A percentile compares a stretch with the other conserved stretches of the same genome.
Evolutionary conservation across 23 red algal genomes (phyloP).

Genomic region (Gracilariopsis chorda): DNA sequence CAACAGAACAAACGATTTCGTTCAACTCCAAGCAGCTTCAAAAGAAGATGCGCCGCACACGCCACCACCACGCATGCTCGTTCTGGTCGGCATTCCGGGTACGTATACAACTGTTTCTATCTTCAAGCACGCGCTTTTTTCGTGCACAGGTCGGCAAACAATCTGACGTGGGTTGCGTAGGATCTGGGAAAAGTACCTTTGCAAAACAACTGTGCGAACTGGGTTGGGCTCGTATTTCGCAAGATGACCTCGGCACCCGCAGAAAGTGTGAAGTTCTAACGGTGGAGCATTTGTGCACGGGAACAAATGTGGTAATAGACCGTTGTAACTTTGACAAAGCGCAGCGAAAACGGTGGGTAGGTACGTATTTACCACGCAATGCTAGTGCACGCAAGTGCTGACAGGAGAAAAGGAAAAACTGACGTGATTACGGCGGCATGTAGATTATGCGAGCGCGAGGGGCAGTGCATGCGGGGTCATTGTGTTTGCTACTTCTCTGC

Average conservation of each 20-base stretch:
- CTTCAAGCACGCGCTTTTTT: not conserved
- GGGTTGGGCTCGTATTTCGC: not conserved
- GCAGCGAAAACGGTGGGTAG: slow-evolving; percentile 51
- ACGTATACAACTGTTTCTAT: not conserved
- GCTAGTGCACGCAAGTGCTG: not conserved
- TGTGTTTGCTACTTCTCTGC: slow-evolving; percentile 23
- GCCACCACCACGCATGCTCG: slow-evolving; percentile 14
- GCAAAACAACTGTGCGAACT: not conserved
- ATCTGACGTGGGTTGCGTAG: not conserved
- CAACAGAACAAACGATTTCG: not conserved
- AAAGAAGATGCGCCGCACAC: not conserved
- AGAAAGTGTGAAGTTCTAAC: not conserved
- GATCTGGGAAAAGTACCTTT: slow-evolving; percentile 56
- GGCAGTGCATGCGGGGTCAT: slow-evolving; percentile 29
- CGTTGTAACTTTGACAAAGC: slow-evolving; percentile 55
- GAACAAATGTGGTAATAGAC: slow-evolving; percentile 30
- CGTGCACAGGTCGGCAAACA: not conserved
- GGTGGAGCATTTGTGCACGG: not conserved
- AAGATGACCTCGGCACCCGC: slow-evolving; percentile 40
- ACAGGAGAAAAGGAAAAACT: not conserved
- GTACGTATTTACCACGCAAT: not conserved
- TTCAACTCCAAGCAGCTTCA: not conserved
- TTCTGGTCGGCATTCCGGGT: slow-evolving; percentile 53
- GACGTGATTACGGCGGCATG: no score
- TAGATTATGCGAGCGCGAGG: slow-evolving; percentile 10